Evolutionary conservation across 768 basidiomycete genomes (phyloP), one percentile per base, ranked within the genome.

Genomic region (Pisolithus microcarpus): DNA sequence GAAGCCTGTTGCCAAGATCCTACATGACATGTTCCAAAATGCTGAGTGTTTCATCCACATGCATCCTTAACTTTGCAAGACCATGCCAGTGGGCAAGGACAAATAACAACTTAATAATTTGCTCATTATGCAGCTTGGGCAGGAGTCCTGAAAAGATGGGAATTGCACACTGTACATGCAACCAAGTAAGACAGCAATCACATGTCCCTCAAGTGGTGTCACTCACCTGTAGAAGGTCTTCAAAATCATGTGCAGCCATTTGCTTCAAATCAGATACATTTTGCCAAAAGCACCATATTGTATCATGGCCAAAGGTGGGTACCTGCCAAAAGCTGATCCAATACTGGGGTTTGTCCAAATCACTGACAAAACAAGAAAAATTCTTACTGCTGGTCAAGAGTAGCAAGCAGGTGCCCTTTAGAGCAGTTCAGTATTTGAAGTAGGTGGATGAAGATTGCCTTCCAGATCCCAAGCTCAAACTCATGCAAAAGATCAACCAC

Each of bases 401-500:
- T 15, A 58, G 26, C 16, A 38, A 51, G 4, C 40, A 34, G 13
- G 48, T 44, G 30, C 24, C 56, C 31, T 1, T 52, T 55, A 9
- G 42, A 48, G 7, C 59, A 51, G 53, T 70, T 38, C 11, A 73
- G 46, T 8, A 74, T 60, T 0, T 61, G 64, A 6, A 72, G 61
- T 1, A 73, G 62, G 38, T 74, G 72, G 0, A 51, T 62, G 7
- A 73, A 57, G 0, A 71, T 30, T 0, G 58, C 54, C 39, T 70
- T 73, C 67, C 69, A 73, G 1, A 70, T 61, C 0, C 72, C 69
- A 0, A 72, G 53, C 40, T 72, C 68, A 49, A 70, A 53, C 51
- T 73, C 69, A 23, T 23, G 21, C 21, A 23, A 23, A 23, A 23
- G 21, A 47, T 75, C 72, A 13, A 66, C 61, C 0, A 67, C 64